A percentile compares a stretch with the other conserved stretches of the same genome.
Conservation (phyloP, 306 rosid species). For the Spatholobus suberectus region DNA sequence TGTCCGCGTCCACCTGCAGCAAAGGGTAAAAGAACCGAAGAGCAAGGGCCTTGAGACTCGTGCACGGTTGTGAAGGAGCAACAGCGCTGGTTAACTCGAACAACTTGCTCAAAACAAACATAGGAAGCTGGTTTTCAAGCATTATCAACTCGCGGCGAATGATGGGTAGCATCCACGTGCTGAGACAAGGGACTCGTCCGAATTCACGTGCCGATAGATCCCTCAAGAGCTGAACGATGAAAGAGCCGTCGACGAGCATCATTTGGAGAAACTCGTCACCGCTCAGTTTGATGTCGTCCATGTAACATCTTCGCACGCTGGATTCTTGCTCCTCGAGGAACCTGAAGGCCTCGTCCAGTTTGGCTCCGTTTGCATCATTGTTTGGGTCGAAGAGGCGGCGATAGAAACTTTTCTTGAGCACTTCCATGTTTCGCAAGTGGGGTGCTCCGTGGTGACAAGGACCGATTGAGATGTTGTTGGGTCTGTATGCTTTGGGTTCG, state of each 20-base stretch:
- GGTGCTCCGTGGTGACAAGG: no score
- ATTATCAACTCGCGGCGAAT: constrained; percentile 48
- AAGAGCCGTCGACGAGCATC: constrained; percentile 53
- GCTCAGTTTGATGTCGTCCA: no score
- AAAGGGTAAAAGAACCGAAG: constrained; percentile 49
- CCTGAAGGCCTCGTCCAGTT: no score
- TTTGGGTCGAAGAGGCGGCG: no score
- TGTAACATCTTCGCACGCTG: no score
- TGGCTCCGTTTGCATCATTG: no score
- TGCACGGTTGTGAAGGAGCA: neutral
- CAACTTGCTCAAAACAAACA: constrained; percentile 44
- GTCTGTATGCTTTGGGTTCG: no score
- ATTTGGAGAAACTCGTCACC: no score
- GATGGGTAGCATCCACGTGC: constrained; percentile 55
- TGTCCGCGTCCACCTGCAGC: constrained; percentile 20
- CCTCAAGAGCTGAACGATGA: constrained; percentile 47
- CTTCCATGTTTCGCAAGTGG: no score
- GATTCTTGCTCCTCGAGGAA: no score
- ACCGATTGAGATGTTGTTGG: no score
- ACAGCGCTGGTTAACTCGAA: constrained; percentile 32
- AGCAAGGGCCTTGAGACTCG: constrained; percentile 36
- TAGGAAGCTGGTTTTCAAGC: constrained; percentile 62
- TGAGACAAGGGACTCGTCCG: constrained; percentile 14
- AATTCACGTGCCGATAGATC: neutral
- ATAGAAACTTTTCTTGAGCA: no score